Evolutionary conservation across 768 basidiomycete genomes (phyloP).

Genomic region (Mycena vitilis): DNA sequence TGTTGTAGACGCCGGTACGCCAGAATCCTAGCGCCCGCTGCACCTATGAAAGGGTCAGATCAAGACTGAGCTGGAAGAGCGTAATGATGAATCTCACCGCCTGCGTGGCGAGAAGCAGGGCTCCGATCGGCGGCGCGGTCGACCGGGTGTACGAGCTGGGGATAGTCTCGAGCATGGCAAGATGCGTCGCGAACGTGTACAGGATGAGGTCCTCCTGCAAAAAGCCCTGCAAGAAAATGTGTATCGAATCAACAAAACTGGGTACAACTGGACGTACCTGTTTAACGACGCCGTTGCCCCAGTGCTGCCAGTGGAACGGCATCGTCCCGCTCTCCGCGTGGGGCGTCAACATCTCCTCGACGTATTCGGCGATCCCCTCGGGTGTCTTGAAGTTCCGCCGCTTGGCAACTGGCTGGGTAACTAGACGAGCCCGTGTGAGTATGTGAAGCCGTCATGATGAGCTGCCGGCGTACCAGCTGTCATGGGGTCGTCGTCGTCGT

Average conservation of each 20-base stretch:
- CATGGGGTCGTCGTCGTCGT: too few relatives aligned
- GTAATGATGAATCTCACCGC: too few relatives aligned
- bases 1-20: too few relatives aligned
- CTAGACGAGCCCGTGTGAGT: too few relatives aligned
- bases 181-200: neutral
- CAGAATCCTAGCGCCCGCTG: too few relatives aligned
- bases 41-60: too few relatives aligned
- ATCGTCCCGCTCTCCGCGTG: neutral
- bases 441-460: too few relatives aligned
- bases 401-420: neutral
- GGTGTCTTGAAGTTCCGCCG: slow-evolving; percentile 4
- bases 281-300: slow-evolving; percentile 4
- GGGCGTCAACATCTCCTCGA: neutral
- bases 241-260: neutral
- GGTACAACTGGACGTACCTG: neutral
- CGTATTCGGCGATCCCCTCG: neutral
- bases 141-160: neutral
- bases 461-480: too few relatives aligned
- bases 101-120: too few relatives aligned
- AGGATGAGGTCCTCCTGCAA: neutral
- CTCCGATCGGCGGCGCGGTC: too few relatives aligned
- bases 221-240: slow-evolving; percentile 1
- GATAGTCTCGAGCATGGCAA: neutral
- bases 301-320: slow-evolving; percentile 4
- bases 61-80: too few relatives aligned